Percentiles rank a stretch among this genome's conserved stretches.
Conservation (phyloP, 1,284 basidiomycete genomes). For the Peniophora sp. region DNA sequence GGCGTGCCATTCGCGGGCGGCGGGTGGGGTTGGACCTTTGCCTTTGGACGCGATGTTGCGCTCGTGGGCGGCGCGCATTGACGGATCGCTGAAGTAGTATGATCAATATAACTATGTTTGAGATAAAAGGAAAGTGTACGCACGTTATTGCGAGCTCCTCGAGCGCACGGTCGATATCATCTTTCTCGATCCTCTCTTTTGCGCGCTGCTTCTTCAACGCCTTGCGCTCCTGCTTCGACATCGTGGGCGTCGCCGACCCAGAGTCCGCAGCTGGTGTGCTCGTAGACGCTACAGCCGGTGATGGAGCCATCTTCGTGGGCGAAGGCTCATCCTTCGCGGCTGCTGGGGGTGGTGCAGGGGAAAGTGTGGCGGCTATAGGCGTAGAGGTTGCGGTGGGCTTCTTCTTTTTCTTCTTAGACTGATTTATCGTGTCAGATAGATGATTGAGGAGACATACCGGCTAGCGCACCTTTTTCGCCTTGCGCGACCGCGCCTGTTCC, state of each 20-base stretch:
- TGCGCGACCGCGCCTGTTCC: constrained; percentile 30
- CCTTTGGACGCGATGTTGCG: constrained; percentile 19
- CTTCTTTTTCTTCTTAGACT: constrained; percentile 42
- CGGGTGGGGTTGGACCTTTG: constrained; percentile 16
- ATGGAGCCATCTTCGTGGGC: constrained; percentile 17
- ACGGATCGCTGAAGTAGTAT: constrained; percentile 31
- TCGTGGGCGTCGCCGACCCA: neutral
- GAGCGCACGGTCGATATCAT: constrained; percentile 79
- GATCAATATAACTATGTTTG: too few relatives aligned
- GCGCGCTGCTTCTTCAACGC: constrained; percentile 53
- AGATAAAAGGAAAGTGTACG: constrained; percentile 15
- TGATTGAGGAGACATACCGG: neutral
- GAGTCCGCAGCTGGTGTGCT: neutral
- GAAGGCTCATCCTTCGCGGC: constrained; percentile 15
- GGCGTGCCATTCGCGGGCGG: constrained; percentile 28
- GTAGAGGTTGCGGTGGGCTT: constrained; percentile 28
- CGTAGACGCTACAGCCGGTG: constrained; percentile 16
- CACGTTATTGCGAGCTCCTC: constrained; percentile 76
- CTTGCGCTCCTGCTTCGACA: constrained; percentile 28
- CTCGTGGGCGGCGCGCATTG: constrained; percentile 32
- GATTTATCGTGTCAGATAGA: neutral
- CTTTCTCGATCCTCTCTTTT: constrained; percentile 54
- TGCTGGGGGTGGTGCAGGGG: constrained; percentile 7
- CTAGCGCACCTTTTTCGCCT: constrained; percentile 1
- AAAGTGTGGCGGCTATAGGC: constrained; percentile 12